phyloP scores from a whole-genome alignment of 306 rosid genomes.

The Mimosa bimucronata region DNA sequence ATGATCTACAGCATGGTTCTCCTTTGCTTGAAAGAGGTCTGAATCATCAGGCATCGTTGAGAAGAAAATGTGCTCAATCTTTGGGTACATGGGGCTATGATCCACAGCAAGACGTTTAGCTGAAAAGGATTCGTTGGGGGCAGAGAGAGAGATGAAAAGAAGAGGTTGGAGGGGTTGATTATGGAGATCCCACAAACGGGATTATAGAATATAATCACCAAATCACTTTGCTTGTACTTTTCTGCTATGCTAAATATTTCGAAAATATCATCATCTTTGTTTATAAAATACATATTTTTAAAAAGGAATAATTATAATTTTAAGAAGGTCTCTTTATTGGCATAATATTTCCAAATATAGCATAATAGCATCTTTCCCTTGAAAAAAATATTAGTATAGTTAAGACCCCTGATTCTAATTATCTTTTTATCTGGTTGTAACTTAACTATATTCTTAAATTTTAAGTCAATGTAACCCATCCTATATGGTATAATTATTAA shows the following conservation, averaged over 20 bases:
- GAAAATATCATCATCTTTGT: background rate
- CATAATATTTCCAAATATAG: too few species aligned
- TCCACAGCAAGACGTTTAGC: background rate
- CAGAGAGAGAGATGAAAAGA: background rate
- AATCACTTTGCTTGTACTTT: slow-evolving; percentile 44
- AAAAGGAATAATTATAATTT: too few species aligned
- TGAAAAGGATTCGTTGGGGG: background rate
- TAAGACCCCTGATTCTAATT: too few species aligned
- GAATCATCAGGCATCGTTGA: slow-evolving; percentile 46
- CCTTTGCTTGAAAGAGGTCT: slow-evolving; percentile 33
- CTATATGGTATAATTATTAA: too few species aligned
- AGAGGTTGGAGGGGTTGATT: slow-evolving; percentile 31
- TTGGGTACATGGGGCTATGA: slow-evolving; percentile 35
- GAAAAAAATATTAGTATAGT: background rate
- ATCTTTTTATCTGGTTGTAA: too few species aligned
- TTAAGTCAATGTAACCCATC: too few species aligned
- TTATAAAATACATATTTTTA: too few species aligned
- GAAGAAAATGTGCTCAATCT: background rate
- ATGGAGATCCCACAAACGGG: slow-evolving; percentile 33
- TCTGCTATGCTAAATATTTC: slow-evolving; percentile 17
- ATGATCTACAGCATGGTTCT: slow-evolving; percentile 20
- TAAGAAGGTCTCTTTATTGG: too few species aligned
- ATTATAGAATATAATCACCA: slow-evolving; percentile 30
- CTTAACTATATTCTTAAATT: too few species aligned
- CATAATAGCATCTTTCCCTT: background rate